These are phyloP conservation scores for Clarireedia paspali DNA, from an alignment of 2,329 filamentous ascomycete species.

Conservation along the genomic window DNA sequence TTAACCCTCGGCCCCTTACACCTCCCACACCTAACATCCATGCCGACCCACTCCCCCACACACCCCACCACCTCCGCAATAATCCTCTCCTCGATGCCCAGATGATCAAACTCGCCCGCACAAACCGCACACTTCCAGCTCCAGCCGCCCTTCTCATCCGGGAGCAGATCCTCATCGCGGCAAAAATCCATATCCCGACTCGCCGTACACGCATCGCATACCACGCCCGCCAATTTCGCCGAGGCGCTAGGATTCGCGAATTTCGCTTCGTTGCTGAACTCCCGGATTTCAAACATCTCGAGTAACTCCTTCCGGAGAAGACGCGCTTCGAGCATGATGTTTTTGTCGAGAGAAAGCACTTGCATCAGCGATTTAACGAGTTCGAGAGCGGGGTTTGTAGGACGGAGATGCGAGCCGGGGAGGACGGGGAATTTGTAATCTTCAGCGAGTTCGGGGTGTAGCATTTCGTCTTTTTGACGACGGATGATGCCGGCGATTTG, in stretches of 20 bases:
- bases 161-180: conserved; percentile 74
- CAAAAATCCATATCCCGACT: conserved; percentile 86
- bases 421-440: conserved; percentile 83
- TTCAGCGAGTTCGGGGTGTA: conserved; percentile 77
- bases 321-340: conserved; percentile 80
- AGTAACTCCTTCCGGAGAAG: conserved; percentile 84
- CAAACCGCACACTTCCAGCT: conserved; percentile 75
- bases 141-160: conserved; percentile 33
- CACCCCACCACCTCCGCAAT: conserved; percentile 68
- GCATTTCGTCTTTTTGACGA: conserved; percentile 78
- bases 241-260: conserved; percentile 80
- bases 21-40: conserved; percentile 74
- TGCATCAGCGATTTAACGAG: conserved; percentile 92
- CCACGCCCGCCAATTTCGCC: conserved; percentile 65
- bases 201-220: conserved; percentile 86
- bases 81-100: conserved; percentile 76
- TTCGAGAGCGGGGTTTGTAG: conserved; percentile 73
- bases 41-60: conserved; percentile 74
- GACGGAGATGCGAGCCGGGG: conserved; percentile 60
- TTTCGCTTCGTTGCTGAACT: conserved; percentile 81
- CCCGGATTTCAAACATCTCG: conserved; percentile 83
- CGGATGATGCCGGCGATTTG: conserved; percentile 76
- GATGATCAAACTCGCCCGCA: conserved; percentile 64
- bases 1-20: conserved; percentile 73
- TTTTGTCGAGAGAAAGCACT: conserved; percentile 82